Base-by-base conservation (phyloP, 768 basidiomycete genomes). In the Mycena rosella region DNA sequence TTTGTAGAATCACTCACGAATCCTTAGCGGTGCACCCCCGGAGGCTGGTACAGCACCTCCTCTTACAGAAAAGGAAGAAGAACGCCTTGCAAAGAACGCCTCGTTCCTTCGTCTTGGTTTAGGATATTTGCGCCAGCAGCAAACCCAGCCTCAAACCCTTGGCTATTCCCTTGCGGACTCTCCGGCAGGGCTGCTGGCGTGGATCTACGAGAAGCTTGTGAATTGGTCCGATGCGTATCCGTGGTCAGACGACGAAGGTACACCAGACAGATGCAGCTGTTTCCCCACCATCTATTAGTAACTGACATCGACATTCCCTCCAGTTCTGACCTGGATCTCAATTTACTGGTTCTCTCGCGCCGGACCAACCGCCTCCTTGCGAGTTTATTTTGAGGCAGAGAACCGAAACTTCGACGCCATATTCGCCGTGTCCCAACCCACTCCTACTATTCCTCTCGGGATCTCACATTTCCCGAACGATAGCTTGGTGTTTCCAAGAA, bases 341-440 rank as follows among this genome's bases (percentile, higher is more conserved):
- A 71, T 77, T 24, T 77, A 77, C 44, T 76, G 73, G 73, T 77
- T 78, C 63, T 77, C 77, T 18, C 71, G 75, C 9, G 73, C 72
- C 4, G 76, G 77, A 27, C 77, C 77, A 14, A 72, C 72, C 14
- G 75, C 75, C 0, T 69, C 71, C 17, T 11, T 65, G 34, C 63
- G 68, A 24, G 55, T 72, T 6, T 72, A 69, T 60, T 66, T 61
- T 32, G 77, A 77, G 60, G 64, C 65, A 10, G 57, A 24, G 14
- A 65, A 48, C 29, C 51, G 30, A 2, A 42, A 32, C 30, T 22
- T 54, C 20, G 32, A 54, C 6, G 14, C 42, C 6, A 36, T 26
- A 52, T 65, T 57, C 44, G 15, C 48, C 18, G 18, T 40, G 5
- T 8, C 56, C 9, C 29, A 58, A 5, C 51, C 49, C 22, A 52